Conservation (phyloP, 2,329 filamentous ascomycete species). For the Sporothrix variecibatus region DNA sequence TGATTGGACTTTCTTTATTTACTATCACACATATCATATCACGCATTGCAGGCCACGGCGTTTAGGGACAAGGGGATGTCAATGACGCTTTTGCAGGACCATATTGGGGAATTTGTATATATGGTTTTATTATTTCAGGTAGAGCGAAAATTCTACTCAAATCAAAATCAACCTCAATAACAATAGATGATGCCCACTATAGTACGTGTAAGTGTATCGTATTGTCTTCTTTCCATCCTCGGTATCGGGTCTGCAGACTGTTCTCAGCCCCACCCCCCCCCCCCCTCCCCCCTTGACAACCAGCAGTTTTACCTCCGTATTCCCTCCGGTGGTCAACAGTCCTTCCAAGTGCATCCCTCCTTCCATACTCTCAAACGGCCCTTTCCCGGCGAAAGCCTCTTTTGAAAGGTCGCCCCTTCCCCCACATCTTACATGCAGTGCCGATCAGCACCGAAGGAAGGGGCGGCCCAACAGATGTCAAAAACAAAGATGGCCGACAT, state of each 20-base stretch:
- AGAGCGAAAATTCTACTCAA: no score
- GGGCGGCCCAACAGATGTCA: no score
- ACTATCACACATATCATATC: background rate
- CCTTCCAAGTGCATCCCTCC: background rate
- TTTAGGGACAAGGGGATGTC: background rate
- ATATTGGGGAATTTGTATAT: no score
- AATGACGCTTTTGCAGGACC: background rate
- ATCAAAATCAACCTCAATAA: background rate
- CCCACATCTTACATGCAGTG: background rate
- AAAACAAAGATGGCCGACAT: background rate
- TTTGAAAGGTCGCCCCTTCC: background rate
- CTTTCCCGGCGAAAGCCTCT: background rate
- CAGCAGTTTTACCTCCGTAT: no score
- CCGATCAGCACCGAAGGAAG: background rate
- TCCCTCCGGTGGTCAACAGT: no score
- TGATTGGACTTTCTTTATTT: background rate
- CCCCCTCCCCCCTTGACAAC: no score
- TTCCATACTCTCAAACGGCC: background rate
- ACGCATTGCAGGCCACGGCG: background rate
- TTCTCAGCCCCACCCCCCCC: no score
- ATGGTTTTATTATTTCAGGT: no score
- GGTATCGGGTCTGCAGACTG: no score
- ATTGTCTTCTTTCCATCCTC: no score
- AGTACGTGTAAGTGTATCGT: no score
- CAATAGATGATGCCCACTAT: background rate